phyloP scores from a whole-genome alignment of 208 protist species.

The Novymonas esmeraldas region DNA sequence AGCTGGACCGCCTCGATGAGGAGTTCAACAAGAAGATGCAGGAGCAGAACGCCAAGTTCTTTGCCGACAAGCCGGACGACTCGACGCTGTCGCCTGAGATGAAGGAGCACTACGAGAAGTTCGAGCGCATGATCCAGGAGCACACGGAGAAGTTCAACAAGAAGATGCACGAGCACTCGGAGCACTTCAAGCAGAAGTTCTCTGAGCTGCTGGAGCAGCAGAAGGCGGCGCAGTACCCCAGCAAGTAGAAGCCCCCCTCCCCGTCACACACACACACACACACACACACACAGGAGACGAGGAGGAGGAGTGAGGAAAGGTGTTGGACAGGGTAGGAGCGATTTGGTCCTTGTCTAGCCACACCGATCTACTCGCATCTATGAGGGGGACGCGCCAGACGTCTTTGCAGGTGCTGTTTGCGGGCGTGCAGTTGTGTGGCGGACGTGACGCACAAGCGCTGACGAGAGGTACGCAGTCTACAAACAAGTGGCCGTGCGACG shows the following conservation, averaged over 20 bases:
- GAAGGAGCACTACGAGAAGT: conserved; percentile 94
- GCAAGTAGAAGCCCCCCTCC: conserved; percentile 78
- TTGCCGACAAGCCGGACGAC: conserved; percentile 91
- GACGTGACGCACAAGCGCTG: too few relatives aligned
- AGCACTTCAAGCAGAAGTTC: conserved; percentile 93
- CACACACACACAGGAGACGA: too few relatives aligned
- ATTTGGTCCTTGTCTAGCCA: neutral
- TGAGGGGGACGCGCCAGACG: too few relatives aligned
- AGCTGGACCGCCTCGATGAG: conserved; percentile 90
- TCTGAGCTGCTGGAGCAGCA: conserved; percentile 91
- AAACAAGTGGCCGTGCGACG: too few relatives aligned
- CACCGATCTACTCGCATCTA: too few relatives aligned
- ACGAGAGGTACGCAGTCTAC: too few relatives aligned
- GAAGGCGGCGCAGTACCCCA: conserved; percentile 91
- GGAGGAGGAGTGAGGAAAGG: too few relatives aligned
- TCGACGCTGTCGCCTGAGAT: conserved; percentile 89
- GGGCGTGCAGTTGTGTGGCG: too few relatives aligned
- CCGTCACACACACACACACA: too few relatives aligned
- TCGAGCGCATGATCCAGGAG: conserved; percentile 93
- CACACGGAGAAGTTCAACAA: conserved; percentile 94
- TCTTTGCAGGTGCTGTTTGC: too few relatives aligned
- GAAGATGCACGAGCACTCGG: conserved; percentile 92
- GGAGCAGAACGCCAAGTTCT: conserved; percentile 94
- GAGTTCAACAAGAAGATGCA: conserved; percentile 94
- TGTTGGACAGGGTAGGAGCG: neutral